These are phyloP conservation scores for Sindora glabra DNA, from an alignment of 306 rosid species.

Conservation along the genomic window DNA sequence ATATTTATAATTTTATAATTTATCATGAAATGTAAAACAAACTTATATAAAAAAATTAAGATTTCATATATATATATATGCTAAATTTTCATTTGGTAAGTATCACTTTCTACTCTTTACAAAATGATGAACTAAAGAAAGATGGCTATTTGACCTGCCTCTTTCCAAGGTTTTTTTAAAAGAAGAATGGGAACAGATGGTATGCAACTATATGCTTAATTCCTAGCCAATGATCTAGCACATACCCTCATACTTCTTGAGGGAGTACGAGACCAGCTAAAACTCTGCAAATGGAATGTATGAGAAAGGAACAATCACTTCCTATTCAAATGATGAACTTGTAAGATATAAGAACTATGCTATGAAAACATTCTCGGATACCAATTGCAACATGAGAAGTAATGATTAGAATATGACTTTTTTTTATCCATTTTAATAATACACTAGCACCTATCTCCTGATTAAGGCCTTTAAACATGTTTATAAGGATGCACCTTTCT, in stretches of 20 bases:
- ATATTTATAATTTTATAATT: no score
- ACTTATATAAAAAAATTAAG: no score
- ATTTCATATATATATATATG: no score
- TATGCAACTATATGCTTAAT: slow-evolving; percentile 31
- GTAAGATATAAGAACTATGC: not conserved
- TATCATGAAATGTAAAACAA: no score
- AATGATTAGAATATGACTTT: slow-evolving; percentile 11
- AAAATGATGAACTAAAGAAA: not conserved
- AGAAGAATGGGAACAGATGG: slow-evolving; percentile 82
- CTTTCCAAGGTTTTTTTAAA: slow-evolving; percentile 88
- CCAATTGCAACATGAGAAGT: not conserved
- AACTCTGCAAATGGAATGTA: slow-evolving; percentile 1
- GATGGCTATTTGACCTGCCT: slow-evolving; percentile 28
- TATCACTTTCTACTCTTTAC: no score
- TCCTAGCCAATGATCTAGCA: slow-evolving; percentile 23
- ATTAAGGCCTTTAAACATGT: no score
- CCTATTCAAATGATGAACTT: not conserved
- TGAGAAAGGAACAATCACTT: no score
- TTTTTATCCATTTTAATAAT: no score
- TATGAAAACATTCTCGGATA: not conserved
- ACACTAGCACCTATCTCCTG: no score
- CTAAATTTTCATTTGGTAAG: no score
- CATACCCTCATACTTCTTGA: slow-evolving; percentile 10
- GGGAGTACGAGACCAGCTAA: slow-evolving; percentile 11
- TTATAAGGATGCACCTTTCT: no score